Percentiles rank a stretch among this genome's conserved stretches.
Evolutionary conservation across 1,139 yeast species (phyloP).

Genomic region (Geotrichum citri-aurantii): DNA sequence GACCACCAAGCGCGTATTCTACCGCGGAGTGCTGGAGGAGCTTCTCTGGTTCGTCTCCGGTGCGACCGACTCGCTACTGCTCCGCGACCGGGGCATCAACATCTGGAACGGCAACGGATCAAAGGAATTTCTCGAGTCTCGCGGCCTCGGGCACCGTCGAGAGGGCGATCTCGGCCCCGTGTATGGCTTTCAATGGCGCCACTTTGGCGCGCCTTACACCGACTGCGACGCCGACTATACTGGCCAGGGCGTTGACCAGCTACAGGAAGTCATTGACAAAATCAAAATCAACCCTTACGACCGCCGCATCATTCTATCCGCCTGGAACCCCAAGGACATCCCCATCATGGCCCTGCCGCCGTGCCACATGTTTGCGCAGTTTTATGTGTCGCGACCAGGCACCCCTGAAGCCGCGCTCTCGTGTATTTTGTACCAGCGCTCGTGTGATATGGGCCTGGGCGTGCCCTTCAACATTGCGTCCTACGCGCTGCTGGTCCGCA

Average conservation of each 20-base stretch:
- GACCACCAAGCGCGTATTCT: slow-evolving; percentile 88
- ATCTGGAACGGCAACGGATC: slow-evolving; percentile 99
- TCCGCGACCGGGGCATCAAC: slow-evolving; percentile 77
- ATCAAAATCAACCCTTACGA: slow-evolving; percentile 87
- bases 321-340: slow-evolving; percentile 98
- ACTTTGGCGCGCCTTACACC: slow-evolving; percentile 86
- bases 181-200: slow-evolving; percentile 99
- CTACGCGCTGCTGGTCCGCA: slow-evolving; percentile 81
- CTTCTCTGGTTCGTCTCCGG: slow-evolving; percentile 90
- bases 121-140: slow-evolving; percentile 75
- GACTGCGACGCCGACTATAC: slow-evolving; percentile 84
- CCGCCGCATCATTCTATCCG: slow-evolving; percentile 87
- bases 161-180: slow-evolving; percentile 98
- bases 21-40: slow-evolving; percentile 84
- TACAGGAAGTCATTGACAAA: slow-evolving; percentile 70
- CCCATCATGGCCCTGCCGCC: slow-evolving; percentile 95
- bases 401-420: slow-evolving; percentile 48
- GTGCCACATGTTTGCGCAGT: slow-evolving; percentile 94
- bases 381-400: slow-evolving; percentile 77
- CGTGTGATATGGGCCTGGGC: slow-evolving; percentile 99
- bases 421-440: slow-evolving; percentile 87
- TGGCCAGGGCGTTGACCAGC: slow-evolving; percentile 87
- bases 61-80: slow-evolving; percentile 75
- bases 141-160: slow-evolving; percentile 73
- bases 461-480: slow-evolving; percentile 98